Percentiles rank a stretch among this genome's conserved stretches.
Evolutionary conservation across 2,329 filamentous ascomycete genomes (phyloP).

Genomic region (Polychaeton citri): DNA sequence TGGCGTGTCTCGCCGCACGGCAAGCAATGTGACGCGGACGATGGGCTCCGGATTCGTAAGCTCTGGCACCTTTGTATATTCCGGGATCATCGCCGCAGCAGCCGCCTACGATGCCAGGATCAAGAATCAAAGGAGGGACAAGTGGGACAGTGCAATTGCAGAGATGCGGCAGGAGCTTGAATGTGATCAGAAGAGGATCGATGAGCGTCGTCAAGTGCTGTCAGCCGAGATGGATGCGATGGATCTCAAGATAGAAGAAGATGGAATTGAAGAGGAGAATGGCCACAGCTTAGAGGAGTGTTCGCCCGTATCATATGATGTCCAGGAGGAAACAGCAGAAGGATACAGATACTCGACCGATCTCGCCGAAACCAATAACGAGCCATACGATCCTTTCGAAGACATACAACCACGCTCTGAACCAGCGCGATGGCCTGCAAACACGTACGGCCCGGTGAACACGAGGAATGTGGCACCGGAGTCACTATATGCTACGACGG

Average conservation of each 20-base stretch:
- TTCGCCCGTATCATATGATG: background rate
- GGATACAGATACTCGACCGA: background rate
- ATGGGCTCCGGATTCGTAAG: conserved; percentile 35
- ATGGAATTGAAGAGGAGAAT: background rate
- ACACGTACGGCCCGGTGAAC: conserved; percentile 23
- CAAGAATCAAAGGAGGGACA: conserved; percentile 44
- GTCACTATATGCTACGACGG: conserved; percentile 29
- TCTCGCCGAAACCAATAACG: background rate
- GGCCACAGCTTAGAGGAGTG: no score
- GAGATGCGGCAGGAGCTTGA: conserved; percentile 38
- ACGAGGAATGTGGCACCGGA: conserved; percentile 28
- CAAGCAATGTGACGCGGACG: conserved; percentile 36
- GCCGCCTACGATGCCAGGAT: conserved; percentile 47
- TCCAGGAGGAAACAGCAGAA: background rate
- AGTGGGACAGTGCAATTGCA: conserved; percentile 50
- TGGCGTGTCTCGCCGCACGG: conserved; percentile 37
- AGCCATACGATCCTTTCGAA: conserved; percentile 5
- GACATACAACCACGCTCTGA: conserved; percentile 7
- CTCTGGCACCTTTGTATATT: conserved; percentile 52
- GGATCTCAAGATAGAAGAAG: background rate
- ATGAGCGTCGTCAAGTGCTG: background rate
- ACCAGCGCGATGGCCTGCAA: conserved; percentile 23
- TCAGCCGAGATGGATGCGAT: conserved; percentile 1
- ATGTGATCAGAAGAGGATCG: conserved; percentile 20
- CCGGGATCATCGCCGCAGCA: conserved; percentile 52